Conservation (phyloP, 441 rosid genomes). For the Aleurites moluccanus region DNA sequence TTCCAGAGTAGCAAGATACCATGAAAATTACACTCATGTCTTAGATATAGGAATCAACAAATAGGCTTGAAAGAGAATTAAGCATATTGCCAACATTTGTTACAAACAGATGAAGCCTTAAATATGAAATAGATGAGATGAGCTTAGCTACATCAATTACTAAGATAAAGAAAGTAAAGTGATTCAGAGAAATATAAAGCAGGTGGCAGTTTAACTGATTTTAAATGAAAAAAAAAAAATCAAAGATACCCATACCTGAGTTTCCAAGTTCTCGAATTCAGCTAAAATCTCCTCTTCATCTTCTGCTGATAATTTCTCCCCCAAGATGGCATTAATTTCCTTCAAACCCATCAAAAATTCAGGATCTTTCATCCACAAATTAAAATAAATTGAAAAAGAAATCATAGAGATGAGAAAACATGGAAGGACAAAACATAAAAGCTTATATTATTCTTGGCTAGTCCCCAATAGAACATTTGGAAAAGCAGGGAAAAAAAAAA, state of each 20-base stretch:
- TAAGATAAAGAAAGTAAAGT: background rate
- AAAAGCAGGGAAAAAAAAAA: too few relatives aligned
- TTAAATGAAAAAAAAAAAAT: background rate
- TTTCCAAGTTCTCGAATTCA: slow-evolving; percentile 86
- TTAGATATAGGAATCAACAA: background rate
- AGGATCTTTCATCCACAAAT: background rate
- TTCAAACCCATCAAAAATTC: slow-evolving; percentile 29
- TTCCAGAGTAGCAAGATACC: background rate
- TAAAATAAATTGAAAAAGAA: background rate
- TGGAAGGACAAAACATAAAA: background rate
- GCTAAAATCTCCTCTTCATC: slow-evolving; percentile 96
- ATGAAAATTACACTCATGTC: background rate
- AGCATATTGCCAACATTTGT: too few relatives aligned
- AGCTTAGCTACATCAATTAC: background rate
- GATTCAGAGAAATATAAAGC: background rate
- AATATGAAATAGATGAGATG: background rate
- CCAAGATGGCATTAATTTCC: slow-evolving; percentile 90
- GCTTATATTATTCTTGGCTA: background rate
- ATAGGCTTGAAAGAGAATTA: background rate
- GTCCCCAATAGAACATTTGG: background rate
- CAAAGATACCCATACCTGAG: slow-evolving; percentile 48
- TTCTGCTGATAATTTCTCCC: slow-evolving; percentile 89
- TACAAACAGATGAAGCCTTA: background rate
- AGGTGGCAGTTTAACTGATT: background rate
- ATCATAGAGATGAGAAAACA: background rate